phyloP scores from a whole-genome alignment of 1,284 basidiomycete species.

The Ceratobasidium sp. region DNA sequence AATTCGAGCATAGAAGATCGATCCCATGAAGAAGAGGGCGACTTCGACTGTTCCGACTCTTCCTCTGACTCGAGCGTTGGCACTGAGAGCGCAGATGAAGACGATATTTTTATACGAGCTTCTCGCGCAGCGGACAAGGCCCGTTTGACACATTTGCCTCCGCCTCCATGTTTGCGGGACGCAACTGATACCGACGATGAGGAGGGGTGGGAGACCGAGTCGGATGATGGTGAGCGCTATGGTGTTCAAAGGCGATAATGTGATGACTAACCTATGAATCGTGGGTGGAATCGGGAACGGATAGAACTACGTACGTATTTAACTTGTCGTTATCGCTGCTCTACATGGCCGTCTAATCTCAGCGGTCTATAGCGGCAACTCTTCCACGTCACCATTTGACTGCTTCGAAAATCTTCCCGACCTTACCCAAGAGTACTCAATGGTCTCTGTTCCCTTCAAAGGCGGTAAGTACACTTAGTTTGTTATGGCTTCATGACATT shows the following conservation, averaged over 20 bases:
- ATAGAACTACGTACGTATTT: background rate
- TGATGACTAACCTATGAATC: background rate
- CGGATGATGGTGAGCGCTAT: background rate
- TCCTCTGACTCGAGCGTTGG: no score
- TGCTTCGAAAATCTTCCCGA: background rate
- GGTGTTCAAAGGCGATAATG: background rate
- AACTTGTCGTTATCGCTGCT: no score
- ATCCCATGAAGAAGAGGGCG: no score
- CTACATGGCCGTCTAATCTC: no score
- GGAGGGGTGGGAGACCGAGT: background rate
- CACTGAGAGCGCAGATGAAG: no score
- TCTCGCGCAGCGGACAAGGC: no score
- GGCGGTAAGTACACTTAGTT: background rate
- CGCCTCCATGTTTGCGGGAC: no score
- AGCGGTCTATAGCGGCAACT: background rate
- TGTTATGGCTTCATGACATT: background rate
- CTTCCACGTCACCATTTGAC: background rate
- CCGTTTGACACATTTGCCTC: no score
- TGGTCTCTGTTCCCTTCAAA: constrained; percentile 2
- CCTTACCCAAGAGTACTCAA: background rate
- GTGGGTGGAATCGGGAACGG: background rate
- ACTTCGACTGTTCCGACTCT: no score
- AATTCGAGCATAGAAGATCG: no score
- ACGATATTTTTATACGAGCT: no score
- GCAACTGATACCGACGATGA: background rate